Evolutionary conservation across 441 rosid genomes (phyloP), one percentile per base, ranked within the genome.

Genomic region (Erysimum pusillum): DNA sequence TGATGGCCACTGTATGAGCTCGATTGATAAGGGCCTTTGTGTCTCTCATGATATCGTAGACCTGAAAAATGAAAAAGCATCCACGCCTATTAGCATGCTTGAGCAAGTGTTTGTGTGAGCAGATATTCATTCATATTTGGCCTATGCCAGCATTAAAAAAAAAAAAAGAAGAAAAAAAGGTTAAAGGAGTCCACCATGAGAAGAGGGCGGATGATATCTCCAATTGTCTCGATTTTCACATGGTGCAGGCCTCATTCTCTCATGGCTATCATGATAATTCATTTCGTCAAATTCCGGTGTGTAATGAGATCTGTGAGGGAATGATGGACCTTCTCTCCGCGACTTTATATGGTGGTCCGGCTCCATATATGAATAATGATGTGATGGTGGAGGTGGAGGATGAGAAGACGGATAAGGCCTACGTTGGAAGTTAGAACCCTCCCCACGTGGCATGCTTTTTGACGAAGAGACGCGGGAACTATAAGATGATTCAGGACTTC

Each of bases 181-280:
- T 20, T 32, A 57, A 56, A 34, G 68, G 73, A 13, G 32, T 22
- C 17, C 32, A 87, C 86, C 99, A 64, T 87, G 82, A 81, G 82
- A 88, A 20, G 85, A 83, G 57, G 91, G 80, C 11, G 85, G 78
- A 54, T 85, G 84, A 70, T 74, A 74, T 84, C 96, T 91, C 95
- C 98, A 91, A 79, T 77, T 79, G 25, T 91, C 98, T 71, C 87
- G 80, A 59, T 11, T 54, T 49, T 89, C 97, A 35, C 79, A 83
- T 5, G 98, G 89, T 31, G 80, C 81, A 25, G 74, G 88, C 80
- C 89, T 85, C 93, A 87, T 83, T 89, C 98, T 89, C 75, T 93
- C 96, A 57, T 87, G 93, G 80, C 84, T 85, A 72, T 85, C 85
- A 76, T 85, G 87, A 72, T 71, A 85, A 67, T 81, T 85, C 44